phyloP scores from a whole-genome alignment of 768 basidiomycete species.

The Tephrocybe sp. region DNA sequence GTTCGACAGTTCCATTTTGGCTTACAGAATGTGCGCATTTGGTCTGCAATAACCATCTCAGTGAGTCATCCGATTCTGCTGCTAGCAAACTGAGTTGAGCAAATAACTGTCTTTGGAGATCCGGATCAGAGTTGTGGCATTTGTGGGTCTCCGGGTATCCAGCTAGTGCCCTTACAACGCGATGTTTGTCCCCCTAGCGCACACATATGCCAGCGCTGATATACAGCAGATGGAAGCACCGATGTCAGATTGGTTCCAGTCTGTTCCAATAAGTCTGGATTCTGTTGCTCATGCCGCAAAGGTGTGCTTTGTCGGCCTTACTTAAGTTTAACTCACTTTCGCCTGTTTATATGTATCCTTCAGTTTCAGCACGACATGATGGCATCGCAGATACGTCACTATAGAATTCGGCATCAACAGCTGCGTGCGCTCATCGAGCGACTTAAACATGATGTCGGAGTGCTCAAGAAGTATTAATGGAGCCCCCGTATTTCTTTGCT shows the following conservation, averaged over 20 bases:
- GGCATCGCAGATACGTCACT: slow-evolving; percentile 64
- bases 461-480: slow-evolving; percentile 56
- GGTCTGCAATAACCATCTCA: slow-evolving; percentile 82
- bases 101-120: slow-evolving; percentile 48
- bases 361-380: slow-evolving; percentile 83
- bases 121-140: slow-evolving; percentile 73
- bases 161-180: slow-evolving; percentile 70
- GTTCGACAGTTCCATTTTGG: slow-evolving; percentile 77
- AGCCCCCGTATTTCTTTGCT: slow-evolving; percentile 5
- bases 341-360: background rate
- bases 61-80: slow-evolving; percentile 37
- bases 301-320: slow-evolving; percentile 35
- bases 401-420: slow-evolving; percentile 58
- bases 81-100: too few species aligned
- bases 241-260: slow-evolving; percentile 81
- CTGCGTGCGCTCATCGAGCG: slow-evolving; percentile 53
- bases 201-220: background rate
- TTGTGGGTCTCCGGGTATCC: slow-evolving; percentile 64
- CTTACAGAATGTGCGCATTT: slow-evolving; percentile 88
- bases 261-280: slow-evolving; percentile 62
- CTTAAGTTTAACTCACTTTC: background rate
- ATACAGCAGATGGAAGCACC: slow-evolving; percentile 67
- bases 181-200: slow-evolving; percentile 48
- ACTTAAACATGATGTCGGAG: slow-evolving; percentile 47
- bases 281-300: slow-evolving; percentile 65